phyloP scores from a whole-genome alignment of 2,329 filamentous ascomycete species.

The Microascus cirrosus region DNA sequence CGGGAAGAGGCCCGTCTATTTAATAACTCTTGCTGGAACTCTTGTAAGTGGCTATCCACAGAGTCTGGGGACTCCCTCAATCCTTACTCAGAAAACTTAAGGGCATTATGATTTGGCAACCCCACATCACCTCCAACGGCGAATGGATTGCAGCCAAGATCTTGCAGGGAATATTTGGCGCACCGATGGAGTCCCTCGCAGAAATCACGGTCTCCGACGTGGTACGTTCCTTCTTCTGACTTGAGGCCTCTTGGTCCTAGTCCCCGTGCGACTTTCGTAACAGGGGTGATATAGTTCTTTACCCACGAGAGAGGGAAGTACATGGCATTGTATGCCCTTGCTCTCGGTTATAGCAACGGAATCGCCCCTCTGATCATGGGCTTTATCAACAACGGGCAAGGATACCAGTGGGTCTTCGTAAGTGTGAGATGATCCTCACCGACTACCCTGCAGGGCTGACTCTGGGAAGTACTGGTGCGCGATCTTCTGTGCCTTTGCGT shows the following conservation, averaged over 20 bases:
- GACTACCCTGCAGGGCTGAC: neutral
- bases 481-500: constrained; percentile 35
- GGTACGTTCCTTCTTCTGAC: neutral
- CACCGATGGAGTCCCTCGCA: constrained; percentile 17
- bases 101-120: constrained; percentile 20
- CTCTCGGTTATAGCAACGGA: constrained; percentile 30
- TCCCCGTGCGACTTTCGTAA: too few relatives aligned
- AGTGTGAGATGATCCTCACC: neutral
- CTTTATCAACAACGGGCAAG: constrained; percentile 33
- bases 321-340: constrained; percentile 30
- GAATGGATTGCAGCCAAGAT: constrained; percentile 17
- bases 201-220: constrained; percentile 20
- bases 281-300: constrained; percentile 19
- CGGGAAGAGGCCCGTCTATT: constrained; percentile 34
- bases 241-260: too few relatives aligned
- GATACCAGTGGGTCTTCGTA: constrained; percentile 31
- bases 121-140: constrained; percentile 10
- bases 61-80: neutral
- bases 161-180: constrained; percentile 15
- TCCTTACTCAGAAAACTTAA: neutral
- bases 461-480: constrained; percentile 31
- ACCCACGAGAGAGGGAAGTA: constrained; percentile 28
- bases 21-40: constrained; percentile 23
- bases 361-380: constrained; percentile 35
- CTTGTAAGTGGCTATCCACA: constrained; percentile 6